Conservation (phyloP, 164 flowering plant species). For the Houttuynia cordata region DNA sequence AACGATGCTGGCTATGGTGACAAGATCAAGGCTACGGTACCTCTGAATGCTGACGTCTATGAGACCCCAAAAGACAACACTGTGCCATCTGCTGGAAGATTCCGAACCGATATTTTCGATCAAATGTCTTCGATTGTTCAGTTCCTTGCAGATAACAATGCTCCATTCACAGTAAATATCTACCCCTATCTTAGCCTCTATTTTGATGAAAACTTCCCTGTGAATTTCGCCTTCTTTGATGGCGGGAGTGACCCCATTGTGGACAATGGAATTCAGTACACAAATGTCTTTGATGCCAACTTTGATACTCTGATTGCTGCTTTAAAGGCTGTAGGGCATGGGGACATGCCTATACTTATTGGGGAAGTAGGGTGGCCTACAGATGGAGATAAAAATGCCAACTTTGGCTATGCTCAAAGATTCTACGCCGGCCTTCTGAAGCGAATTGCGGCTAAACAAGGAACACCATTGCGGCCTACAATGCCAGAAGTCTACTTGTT, state of each 20-base stretch:
- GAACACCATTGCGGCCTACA: too few species aligned
- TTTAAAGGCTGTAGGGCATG: too few species aligned
- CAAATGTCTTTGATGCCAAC: conserved; percentile 69
- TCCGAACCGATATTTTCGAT: conserved; percentile 11
- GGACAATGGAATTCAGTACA: background rate
- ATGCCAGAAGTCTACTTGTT: too few species aligned
- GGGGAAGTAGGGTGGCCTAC: too few species aligned
- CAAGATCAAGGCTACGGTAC: conserved; percentile 16
- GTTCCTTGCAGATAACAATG: conserved; percentile 37
- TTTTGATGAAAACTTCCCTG: conserved; percentile 52
- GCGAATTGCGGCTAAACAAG: too few species aligned
- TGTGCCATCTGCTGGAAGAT: conserved; percentile 20
- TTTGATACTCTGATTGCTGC: conserved; percentile 75
- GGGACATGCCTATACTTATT: too few species aligned
- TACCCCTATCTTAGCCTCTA: conserved; percentile 87
- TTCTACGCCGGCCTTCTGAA: too few species aligned
- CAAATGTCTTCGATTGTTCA: conserved; percentile 32
- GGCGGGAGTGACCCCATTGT: conserved; percentile 18
- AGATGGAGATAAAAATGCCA: too few species aligned
- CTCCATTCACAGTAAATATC: conserved; percentile 78
- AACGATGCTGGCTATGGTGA: conserved; percentile 15
- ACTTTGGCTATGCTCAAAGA: too few species aligned
- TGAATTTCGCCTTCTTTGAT: conserved; percentile 79
- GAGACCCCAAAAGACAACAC: conserved; percentile 10
- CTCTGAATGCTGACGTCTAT: conserved; percentile 20